These are phyloP conservation scores for Colletotrichum shisoi DNA, from an alignment of 2,329 filamentous ascomycete genomes.

Conservation along the genomic window DNA sequence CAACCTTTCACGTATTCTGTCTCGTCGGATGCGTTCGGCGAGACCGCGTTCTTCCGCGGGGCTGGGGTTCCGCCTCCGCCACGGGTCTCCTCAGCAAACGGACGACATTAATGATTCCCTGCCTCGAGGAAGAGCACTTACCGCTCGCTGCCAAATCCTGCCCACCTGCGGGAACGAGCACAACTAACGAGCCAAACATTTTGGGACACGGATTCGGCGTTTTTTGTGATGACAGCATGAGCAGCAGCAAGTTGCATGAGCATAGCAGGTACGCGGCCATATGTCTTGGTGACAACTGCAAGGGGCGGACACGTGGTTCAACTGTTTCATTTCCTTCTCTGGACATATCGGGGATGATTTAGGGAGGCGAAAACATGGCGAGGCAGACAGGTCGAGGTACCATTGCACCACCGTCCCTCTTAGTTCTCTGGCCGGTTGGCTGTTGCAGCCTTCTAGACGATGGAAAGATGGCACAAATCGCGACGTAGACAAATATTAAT, in stretches of 20 bases:
- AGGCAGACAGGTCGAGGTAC: conserved; percentile 34
- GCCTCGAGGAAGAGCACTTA: conserved; percentile 25
- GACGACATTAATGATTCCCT: not conserved
- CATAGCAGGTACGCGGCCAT: conserved; percentile 39
- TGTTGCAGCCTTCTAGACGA: conserved; percentile 36
- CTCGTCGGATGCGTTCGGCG: conserved; percentile 24
- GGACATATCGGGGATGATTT: conserved; percentile 40
- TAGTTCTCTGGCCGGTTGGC: conserved; percentile 33
- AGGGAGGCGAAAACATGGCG: conserved; percentile 29
- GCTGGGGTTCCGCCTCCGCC: conserved; percentile 4
- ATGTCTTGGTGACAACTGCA: conserved; percentile 33
- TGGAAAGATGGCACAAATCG: conserved; percentile 39
- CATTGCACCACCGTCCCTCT: conserved; percentile 34
- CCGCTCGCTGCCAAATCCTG: conserved; percentile 14
- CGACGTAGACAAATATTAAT: conserved; percentile 52
- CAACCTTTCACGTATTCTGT: conserved; percentile 44
- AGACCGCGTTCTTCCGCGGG: conserved; percentile 22
- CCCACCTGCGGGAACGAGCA: not conserved
- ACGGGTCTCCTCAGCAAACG: not conserved
- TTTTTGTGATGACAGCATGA: conserved; percentile 51
- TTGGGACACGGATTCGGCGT: conserved; percentile 43
- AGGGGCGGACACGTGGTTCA: conserved; percentile 28
- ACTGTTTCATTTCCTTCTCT: conserved; percentile 36
- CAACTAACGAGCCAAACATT: conserved; percentile 13
- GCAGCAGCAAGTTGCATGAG: conserved; percentile 49